phyloP scores from a whole-genome alignment of 371 early-diverging fungal species.

The Rhizopus arrhizus region DNA sequence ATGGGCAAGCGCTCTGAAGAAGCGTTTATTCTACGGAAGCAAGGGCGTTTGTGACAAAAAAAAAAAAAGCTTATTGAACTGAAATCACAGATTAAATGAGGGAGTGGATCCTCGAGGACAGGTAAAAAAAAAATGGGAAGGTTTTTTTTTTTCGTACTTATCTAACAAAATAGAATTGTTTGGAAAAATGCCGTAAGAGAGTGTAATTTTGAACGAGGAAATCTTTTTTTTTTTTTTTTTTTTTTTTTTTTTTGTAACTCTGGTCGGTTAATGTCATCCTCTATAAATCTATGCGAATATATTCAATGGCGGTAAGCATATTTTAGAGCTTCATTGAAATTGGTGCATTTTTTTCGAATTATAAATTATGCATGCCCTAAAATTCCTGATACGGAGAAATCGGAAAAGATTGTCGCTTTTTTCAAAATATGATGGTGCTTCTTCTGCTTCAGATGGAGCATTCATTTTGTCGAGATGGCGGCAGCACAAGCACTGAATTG shows the following conservation, averaged over 20 bases:
- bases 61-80: neutral
- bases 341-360: constrained; percentile 4
- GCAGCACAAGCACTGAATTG: neutral
- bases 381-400: neutral
- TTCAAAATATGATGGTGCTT: constrained; percentile 2
- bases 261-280: neutral
- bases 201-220: constrained; percentile 2
- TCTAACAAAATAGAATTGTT: constrained; percentile 3
- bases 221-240: constrained; percentile 1
- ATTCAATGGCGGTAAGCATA: constrained; percentile 2
- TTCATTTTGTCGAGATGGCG: neutral
- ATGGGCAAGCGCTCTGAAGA: constrained; percentile 2
- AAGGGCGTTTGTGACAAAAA: constrained; percentile 4
- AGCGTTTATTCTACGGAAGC: neutral
- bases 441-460: neutral
- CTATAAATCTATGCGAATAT: constrained; percentile 2
- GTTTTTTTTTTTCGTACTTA: neutral
- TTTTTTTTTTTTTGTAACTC: neutral
- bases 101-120: neutral
- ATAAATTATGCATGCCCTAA: constrained; percentile 5
- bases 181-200: constrained; percentile 4
- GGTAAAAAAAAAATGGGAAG: constrained; percentile 1
- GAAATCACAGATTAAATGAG: constrained; percentile 3
- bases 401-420: neutral
- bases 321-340: constrained; percentile 2